Evolutionary conservation across 805 yeast genomes (phyloP).

Genomic region (Saccharomycopsis microspora): DNA sequence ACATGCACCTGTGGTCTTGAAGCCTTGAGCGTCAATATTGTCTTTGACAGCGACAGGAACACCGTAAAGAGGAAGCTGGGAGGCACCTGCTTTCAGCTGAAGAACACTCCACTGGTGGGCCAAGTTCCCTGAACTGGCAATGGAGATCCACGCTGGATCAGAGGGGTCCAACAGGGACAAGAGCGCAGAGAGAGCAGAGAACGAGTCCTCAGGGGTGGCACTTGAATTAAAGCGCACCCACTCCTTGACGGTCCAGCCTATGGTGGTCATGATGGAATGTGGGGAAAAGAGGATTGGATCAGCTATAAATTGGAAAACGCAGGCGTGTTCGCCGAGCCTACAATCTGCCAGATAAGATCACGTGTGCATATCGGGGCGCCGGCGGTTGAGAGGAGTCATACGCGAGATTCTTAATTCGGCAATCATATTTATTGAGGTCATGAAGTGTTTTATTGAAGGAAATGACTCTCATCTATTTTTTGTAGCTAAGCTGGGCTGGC

Average conservation of each 20-base stretch:
- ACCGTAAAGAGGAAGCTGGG: slow-evolving; percentile 65
- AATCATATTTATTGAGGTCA: too few relatives aligned
- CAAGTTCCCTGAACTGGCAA: slow-evolving; percentile 52
- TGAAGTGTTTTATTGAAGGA: too few relatives aligned
- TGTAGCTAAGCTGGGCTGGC: too few relatives aligned
- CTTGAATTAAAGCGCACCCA: slow-evolving; percentile 65
- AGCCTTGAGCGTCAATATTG: slow-evolving; percentile 78
- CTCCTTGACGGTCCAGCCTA: slow-evolving; percentile 74
- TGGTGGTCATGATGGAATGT: slow-evolving; percentile 17
- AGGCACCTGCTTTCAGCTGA: slow-evolving; percentile 47
- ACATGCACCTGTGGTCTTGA: slow-evolving; percentile 91
- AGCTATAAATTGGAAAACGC: too few relatives aligned
- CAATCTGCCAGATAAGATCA: too few relatives aligned
- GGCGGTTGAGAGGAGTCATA: too few relatives aligned
- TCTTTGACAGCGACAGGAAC: slow-evolving; percentile 95
- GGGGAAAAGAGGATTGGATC: not conserved
- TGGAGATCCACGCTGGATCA: slow-evolving; percentile 91
- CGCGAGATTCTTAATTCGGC: too few relatives aligned
- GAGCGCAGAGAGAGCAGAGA: slow-evolving; percentile 33
- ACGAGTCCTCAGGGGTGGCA: slow-evolving; percentile 52
- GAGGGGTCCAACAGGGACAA: slow-evolving; percentile 22
- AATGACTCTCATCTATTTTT: too few relatives aligned
- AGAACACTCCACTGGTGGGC: slow-evolving; percentile 69
- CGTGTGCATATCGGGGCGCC: too few relatives aligned
- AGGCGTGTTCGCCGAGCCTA: too few relatives aligned